Base-by-base conservation (phyloP, 768 basidiomycete genomes). In the Flagelloscypha sp. region DNA sequence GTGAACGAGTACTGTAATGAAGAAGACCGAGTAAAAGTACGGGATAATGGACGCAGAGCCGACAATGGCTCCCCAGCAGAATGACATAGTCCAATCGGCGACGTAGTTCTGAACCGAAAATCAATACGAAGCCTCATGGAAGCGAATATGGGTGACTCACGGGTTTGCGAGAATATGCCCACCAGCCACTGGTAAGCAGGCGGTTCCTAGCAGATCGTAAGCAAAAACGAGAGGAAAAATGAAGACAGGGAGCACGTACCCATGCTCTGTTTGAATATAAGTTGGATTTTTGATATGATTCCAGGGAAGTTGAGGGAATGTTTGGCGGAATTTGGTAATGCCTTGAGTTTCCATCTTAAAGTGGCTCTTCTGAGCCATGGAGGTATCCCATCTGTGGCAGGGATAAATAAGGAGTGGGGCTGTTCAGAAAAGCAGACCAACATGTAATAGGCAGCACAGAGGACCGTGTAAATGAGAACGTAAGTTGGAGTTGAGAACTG, bases 291-390 rank as follows among this genome's bases (percentile, higher is more conserved):
- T 59, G 42, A 97, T 61, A 5, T 74, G 76, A 42, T 79, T 73
- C 55, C 87, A 72, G 0, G 94, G 93, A 7, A 95, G 65, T 51
- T 93, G 86, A 37, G 95, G 95, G 79, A 98, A 98, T 0, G 92
- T 82, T 49, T 81, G 80, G 50, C 95, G 84, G 64, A 80, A 84
- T 24, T 66, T 71, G 48, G 72, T 80, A 46, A 85, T 86, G 15
- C 90, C 93, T 49, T 90, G 87, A 24, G 84, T 84, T 54, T 94
- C 84, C 84, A 97, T 94, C 56, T 95, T 94, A 74, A 98, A 98
- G 43, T 79, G 79, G 45, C 87, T 92, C 65, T 99, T 98, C 55
- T 98, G 94, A 3, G 89, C 78, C 88, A 92, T 94, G 2, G 90
- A 70, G 12, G 86, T 83, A 48, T 99, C 95, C 73, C 86, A 98